Evolutionary conservation across 345 rosid species (phyloP), one percentile per base, ranked within the genome.

Genomic region (Gossypium bickii): DNA sequence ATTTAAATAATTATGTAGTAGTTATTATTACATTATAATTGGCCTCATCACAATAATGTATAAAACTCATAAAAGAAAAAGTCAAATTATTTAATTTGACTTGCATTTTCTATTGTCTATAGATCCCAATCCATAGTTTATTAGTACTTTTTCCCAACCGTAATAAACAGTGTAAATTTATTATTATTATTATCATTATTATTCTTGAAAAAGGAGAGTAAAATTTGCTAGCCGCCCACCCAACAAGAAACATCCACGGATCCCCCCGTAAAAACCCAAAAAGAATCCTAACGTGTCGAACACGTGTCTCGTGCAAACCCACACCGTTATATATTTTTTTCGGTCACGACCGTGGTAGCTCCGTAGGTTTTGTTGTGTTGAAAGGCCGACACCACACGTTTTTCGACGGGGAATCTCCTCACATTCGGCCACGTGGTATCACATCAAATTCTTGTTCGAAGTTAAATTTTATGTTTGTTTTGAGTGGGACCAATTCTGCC

Each of bases 231-330:
- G 73, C 80, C 77, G 77, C 70, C 75, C 41, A 52, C 72, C 80
- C 84, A 83, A 60, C 80, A 76, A 55, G 63, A 65, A 70, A 76
- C 79, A 68, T 61, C 77, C 75, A 73, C 77, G 78, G 34, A 64
- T 56, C 47, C 76, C 24, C 24, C 17, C 56, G 29, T 10, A 25
- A 17, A 34, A 70, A 63, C 62, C 20, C 68, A 9, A 0, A 29
- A 34, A 34, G 38, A 38, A 43, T 52, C 53, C 34, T 44, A 66
- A 43, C 51, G 51, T 18, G 7, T 34, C 7, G 41, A 34, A 34
- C 7, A 34, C 7, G 41, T 34, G 52, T 66, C 70, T 20, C 29
- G 10, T 18, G 27, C 51, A 43, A 41, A 18, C 17, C 51, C 41
- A 34, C 41, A 34, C 7, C 41, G 41, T 34, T 34, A 34, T 34